Percentiles rank a stretch among this genome's conserved stretches.
Evolutionary conservation across 2,329 filamentous ascomycete species (phyloP).

Genomic region (Rhinocladiella mackenziei): DNA sequence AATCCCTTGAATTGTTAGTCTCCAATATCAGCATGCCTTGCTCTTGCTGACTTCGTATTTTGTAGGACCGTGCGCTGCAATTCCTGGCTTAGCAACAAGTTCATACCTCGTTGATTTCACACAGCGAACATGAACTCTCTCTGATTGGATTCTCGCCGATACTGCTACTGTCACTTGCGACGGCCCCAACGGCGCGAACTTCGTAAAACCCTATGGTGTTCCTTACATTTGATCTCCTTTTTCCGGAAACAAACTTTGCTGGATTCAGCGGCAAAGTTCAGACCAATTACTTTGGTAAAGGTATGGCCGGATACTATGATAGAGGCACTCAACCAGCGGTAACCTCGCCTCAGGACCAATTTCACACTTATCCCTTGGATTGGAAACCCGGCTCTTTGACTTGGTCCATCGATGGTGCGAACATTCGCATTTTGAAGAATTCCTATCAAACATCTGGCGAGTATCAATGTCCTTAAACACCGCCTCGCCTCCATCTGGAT

Average conservation of each 20-base stretch:
- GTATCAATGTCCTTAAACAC: constrained; percentile 87
- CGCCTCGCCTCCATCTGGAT: constrained; percentile 83
- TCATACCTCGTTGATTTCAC: constrained; percentile 79
- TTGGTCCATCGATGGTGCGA: constrained; percentile 80
- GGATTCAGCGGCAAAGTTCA: constrained; percentile 63
- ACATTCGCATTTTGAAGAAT: constrained; percentile 73
- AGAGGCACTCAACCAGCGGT: constrained; percentile 74
- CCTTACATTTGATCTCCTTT: constrained; percentile 46
- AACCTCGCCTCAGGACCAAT: constrained; percentile 68
- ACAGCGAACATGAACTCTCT: constrained; percentile 57
- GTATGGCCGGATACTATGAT: constrained; percentile 73
- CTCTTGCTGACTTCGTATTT: constrained; percentile 4
- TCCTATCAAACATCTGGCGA: constrained; percentile 42
- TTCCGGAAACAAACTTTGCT: constrained; percentile 71
- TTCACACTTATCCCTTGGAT: constrained; percentile 85
- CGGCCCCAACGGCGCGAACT: constrained; percentile 49
- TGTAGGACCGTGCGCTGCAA: constrained; percentile 56
- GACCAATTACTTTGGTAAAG: constrained; percentile 97
- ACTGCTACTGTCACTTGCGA: constrained; percentile 69
- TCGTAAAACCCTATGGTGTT: constrained; percentile 47
- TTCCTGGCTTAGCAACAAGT: constrained; percentile 71
- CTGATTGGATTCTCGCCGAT: constrained; percentile 65
- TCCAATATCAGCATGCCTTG: neutral
- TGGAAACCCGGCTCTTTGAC: constrained; percentile 82
- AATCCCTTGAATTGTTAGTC: constrained; percentile 22